phyloP scores from a whole-genome alignment of 2,329 filamentous ascomycete genomes.

The Hypoxylon sp. region DNA sequence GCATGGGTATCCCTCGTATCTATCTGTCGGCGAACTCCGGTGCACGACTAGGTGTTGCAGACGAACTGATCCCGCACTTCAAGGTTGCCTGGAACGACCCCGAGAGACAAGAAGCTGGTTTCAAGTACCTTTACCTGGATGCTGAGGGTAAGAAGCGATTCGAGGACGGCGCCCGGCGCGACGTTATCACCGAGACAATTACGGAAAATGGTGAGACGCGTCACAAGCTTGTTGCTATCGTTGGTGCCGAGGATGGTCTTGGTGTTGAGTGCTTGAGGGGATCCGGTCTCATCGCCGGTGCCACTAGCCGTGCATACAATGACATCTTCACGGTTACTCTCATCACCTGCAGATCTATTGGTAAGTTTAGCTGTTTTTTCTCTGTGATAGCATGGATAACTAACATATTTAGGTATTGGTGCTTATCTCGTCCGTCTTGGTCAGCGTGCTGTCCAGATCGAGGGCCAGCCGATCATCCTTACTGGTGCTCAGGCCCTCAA shows the following conservation, averaged over 20 bases:
- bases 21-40: conserved; percentile 99
- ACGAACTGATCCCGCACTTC: conserved; percentile 97
- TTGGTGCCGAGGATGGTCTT: conserved; percentile 94
- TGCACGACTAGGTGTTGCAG: conserved; percentile 95
- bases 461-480: conserved; percentile 98
- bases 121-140: conserved; percentile 96
- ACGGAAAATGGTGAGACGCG: conserved; percentile 88
- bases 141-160: conserved; percentile 88
- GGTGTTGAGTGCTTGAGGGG: conserved; percentile 98
- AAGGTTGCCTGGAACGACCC: conserved; percentile 95
- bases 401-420: conserved; percentile 78
- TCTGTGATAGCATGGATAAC: conserved; percentile 27
- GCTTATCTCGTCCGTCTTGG: conserved; percentile 98
- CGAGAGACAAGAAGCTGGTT: conserved; percentile 83
- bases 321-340: conserved; percentile 99
- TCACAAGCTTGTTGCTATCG: conserved; percentile 92
- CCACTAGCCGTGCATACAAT: conserved; percentile 95
- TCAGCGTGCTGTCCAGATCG: conserved; percentile 98
- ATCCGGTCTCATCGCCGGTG: conserved; percentile 97
- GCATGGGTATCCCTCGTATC: conserved; percentile 94
- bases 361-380: conserved; percentile 60
- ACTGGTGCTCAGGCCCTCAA: conserved; percentile 98
- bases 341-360: conserved; percentile 97
- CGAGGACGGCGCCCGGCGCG: conserved; percentile 77
- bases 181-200: conserved; percentile 89